Percentiles rank a stretch among this genome's conserved stretches.
Conservation (phyloP, 78 protist species). For the Diacronema lutheri region DNA sequence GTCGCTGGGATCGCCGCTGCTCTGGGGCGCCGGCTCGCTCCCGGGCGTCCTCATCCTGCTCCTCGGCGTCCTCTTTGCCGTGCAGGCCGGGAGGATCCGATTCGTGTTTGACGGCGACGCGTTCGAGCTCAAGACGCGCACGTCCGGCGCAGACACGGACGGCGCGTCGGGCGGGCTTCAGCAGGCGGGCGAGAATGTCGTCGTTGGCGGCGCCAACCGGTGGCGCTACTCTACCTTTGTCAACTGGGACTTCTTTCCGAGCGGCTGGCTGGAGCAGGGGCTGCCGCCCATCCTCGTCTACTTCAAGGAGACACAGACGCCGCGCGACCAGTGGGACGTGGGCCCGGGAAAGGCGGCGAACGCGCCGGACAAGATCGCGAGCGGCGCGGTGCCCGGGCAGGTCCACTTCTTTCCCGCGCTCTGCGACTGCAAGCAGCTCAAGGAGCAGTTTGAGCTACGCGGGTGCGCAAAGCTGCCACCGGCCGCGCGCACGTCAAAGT, state of each 20-base stretch:
- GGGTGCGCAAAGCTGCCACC: background rate
- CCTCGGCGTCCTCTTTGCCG: conserved; percentile 13
- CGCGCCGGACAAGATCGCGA: background rate
- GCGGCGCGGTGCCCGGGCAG: conserved; percentile 13
- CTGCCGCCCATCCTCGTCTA: conserved; percentile 33
- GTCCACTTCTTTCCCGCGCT: conserved; percentile 39
- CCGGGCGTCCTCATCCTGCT: background rate
- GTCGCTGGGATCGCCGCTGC: background rate
- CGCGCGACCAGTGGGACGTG: conserved; percentile 15
- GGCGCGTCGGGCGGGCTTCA: too few relatives aligned
- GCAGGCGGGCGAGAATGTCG: conserved; percentile 26
- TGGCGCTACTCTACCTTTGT: background rate
- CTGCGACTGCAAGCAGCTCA: background rate
- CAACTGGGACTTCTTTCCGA: conserved; percentile 19
- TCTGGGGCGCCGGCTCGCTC: background rate
- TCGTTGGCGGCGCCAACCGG: conserved; percentile 39
- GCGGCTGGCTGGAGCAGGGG: background rate
- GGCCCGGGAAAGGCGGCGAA: conserved; percentile 31
- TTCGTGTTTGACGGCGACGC: conserved; percentile 37
- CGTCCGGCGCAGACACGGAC: too few relatives aligned
- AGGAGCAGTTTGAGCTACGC: background rate
- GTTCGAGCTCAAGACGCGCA: background rate
- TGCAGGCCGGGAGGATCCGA: conserved; percentile 13
- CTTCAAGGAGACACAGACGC: conserved; percentile 39
- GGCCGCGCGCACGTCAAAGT: too few relatives aligned